Percentiles rank a stretch among this genome's conserved stretches.
Conservation (phyloP, 2,329 filamentous ascomycete genomes). For the Coniella lustricola region DNA sequence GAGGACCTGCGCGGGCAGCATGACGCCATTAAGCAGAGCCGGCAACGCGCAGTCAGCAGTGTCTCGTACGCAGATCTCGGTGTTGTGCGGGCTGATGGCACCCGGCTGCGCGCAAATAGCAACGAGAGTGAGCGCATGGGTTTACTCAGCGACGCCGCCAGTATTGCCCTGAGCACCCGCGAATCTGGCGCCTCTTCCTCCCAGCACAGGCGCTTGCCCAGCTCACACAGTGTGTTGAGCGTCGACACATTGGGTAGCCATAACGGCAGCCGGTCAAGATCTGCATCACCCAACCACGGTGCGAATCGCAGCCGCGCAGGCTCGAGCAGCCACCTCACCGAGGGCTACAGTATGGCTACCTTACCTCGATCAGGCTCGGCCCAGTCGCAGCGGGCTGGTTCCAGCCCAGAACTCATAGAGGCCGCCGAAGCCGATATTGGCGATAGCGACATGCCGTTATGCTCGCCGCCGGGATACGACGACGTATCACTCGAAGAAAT, state of each 20-base stretch:
- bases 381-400: conserved; percentile 35
- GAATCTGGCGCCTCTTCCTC: conserved; percentile 13
- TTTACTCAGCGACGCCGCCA: conserved; percentile 64
- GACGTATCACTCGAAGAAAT: conserved; percentile 38
- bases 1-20: conserved; percentile 52
- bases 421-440: conserved; percentile 37
- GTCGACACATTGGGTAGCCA: conserved; percentile 32
- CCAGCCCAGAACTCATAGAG: conserved; percentile 46
- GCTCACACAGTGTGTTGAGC: conserved; percentile 50
- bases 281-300: conserved; percentile 18
- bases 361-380: conserved; percentile 17
- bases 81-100: conserved; percentile 70
- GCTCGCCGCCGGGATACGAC: conserved; percentile 47
- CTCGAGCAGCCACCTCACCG: conserved; percentile 28
- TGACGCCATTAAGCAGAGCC: conserved; percentile 48
- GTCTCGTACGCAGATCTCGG: conserved; percentile 73
- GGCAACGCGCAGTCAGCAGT: conserved; percentile 63
- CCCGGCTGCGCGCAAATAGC: conserved; percentile 65
- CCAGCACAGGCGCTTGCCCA: conserved; percentile 38
- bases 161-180: conserved; percentile 36
- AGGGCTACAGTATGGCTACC: conserved; percentile 23
- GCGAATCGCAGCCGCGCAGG: conserved; percentile 31
- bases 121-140: conserved; percentile 66
- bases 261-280: conserved; percentile 11
- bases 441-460: conserved; percentile 36